phyloP scores from a whole-genome alignment of 345 rosid species.

The Euphorbia peplus region DNA sequence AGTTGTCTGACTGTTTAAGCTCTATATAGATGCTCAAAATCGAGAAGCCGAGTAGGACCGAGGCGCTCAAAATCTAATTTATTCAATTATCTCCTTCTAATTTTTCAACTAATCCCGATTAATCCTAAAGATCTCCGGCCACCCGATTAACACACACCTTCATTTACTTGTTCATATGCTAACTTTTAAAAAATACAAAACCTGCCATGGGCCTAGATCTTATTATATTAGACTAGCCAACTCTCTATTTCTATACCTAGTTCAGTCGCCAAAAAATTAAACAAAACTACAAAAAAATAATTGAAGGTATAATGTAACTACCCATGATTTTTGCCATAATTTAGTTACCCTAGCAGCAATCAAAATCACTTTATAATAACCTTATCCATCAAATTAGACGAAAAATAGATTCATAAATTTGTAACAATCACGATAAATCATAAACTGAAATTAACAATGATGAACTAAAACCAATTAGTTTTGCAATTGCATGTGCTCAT shows the following conservation, averaged over 20 bases:
- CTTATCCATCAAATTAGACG: background rate
- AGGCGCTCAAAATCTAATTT: too few relatives aligned
- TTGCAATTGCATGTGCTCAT: too few relatives aligned
- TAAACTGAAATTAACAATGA: background rate
- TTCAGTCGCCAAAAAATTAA: background rate
- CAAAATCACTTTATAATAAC: too few relatives aligned
- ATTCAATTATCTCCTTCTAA: too few relatives aligned
- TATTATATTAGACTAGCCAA: slow-evolving; percentile 15
- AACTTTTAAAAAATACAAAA: slow-evolving; percentile 3
- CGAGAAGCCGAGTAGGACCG: too few relatives aligned
- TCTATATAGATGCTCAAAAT: too few relatives aligned
- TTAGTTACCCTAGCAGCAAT: background rate
- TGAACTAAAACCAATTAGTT: too few relatives aligned
- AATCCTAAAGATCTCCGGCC: too few relatives aligned
- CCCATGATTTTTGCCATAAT: background rate
- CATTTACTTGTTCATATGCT: slow-evolving; percentile 16
- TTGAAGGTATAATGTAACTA: slow-evolving; percentile 1
- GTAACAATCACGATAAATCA: background rate
- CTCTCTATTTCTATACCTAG: slow-evolving; percentile 1
- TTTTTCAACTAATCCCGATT: too few relatives aligned
- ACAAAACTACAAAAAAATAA: background rate
- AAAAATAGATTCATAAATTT: background rate
- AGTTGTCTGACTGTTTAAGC: too few relatives aligned
- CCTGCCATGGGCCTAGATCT: background rate
- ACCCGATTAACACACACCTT: too few relatives aligned